Base-by-base conservation (phyloP, 2,329 filamentous ascomycete genomes). In the Madurella mycetomatis region DNA sequence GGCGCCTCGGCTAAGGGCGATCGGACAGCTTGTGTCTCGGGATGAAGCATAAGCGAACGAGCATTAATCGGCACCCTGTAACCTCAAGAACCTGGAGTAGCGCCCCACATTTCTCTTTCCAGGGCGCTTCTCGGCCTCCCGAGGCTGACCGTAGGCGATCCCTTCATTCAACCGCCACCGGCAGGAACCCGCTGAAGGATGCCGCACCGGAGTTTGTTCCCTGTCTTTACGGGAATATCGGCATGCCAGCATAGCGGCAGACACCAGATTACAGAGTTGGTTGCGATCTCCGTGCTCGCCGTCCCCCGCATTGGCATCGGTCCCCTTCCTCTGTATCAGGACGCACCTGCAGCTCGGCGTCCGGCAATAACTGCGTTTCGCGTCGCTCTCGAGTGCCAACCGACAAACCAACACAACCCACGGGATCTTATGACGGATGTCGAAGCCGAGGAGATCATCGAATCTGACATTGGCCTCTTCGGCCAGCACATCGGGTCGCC, bases 21-120 rank as follows among this genome's bases (percentile, higher is more conserved):
- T 64, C 62, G 44, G 54, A 55, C 62, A 63, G 25, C 53, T 53
- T 54, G 47, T 49, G 62, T 64, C 61, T 64, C 62, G 61, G 61
- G 60, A 64, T 64, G 62, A 63, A 62, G 62, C 62, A 57, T 55
- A 60, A 63, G 61, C 60, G 62, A 60, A 60, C 46, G 47, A 58
- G 51, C 58, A 60, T 59, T 42, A 42, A 55, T 46, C 57, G 43
- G 44, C 44, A 47, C 52, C 56, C 53, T 48, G 46, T 17, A 25
- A 15, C 34, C 34, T 15, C 34, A 37, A 37, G 11, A 37, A 11
- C 34, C 45, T 57, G 47, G 49, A 34, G 34, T 52, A 51, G 55
- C 54, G 60, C 55, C 55, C 52, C 56, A 56, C 56, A 52, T 49
- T 49, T 43, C 18, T 42, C 41, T 41, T 41, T 51, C 39, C 32